Percentiles rank a stretch among this genome's conserved stretches.
phyloP scores from a whole-genome alignment of 2,329 filamentous ascomycete genomes.

The Dothistroma septosporum region DNA sequence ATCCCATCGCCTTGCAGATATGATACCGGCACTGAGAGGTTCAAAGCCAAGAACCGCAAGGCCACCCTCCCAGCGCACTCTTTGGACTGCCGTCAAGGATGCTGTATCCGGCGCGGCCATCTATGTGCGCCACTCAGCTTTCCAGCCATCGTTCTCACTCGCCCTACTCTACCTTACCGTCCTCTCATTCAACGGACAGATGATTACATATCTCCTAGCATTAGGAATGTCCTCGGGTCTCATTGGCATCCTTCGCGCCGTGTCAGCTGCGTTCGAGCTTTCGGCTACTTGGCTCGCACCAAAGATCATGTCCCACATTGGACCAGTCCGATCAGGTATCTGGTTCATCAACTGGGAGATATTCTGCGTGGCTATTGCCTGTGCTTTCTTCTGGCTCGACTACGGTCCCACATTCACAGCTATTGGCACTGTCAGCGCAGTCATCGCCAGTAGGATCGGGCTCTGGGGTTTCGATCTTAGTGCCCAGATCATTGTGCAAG shows the following conservation, averaged over 20 bases:
- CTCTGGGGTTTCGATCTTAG: conserved; percentile 49
- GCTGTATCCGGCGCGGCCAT: conserved; percentile 25
- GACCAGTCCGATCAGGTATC: conserved; percentile 59
- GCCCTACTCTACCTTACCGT: conserved; percentile 61
- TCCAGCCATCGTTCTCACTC: conserved; percentile 58
- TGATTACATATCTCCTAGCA: conserved; percentile 60
- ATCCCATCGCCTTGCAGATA: background rate
- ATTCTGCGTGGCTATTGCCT: conserved; percentile 46
- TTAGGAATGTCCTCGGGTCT: conserved; percentile 50
- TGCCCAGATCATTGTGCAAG: conserved; percentile 46
- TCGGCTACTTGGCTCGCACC: conserved; percentile 59
- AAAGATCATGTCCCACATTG: conserved; percentile 48
- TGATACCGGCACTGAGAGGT: background rate
- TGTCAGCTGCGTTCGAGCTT: conserved; percentile 55
- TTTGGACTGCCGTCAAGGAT: conserved; percentile 6
- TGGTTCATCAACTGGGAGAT: conserved; percentile 70
- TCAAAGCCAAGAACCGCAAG: background rate
- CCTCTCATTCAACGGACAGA: conserved; percentile 57
- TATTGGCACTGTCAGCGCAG: conserved; percentile 36
- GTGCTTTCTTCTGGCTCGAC: conserved; percentile 33
- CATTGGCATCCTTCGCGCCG: conserved; percentile 52
- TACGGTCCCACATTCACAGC: conserved; percentile 15
- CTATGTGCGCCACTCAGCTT: conserved; percentile 54
- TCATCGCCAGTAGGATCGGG: conserved; percentile 41
- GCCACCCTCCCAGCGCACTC: background rate